Base-by-base conservation (phyloP, 768 basidiomycete genomes). In the Lentinula boryana region DNA sequence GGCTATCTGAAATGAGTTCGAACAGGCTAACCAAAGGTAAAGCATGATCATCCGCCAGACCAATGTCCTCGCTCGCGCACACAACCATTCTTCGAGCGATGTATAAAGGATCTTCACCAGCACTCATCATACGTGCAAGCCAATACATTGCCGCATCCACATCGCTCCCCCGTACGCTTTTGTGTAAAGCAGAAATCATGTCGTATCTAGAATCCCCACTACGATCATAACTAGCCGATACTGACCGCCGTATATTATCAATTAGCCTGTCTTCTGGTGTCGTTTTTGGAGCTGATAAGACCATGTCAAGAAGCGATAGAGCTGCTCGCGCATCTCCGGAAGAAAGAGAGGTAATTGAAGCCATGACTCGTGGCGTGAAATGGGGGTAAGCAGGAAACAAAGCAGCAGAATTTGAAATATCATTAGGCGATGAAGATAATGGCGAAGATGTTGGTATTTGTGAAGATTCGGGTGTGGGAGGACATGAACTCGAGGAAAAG, bases 11-110 rank as follows among this genome's bases (percentile, higher is more conserved):
- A 23, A 60, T 52, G 31, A 52, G 6, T 56, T 51, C 40, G 56
- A 31, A 27, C 23, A 9, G n/a, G 71, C 83, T 60, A 61, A 87
- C 90, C 63, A 93, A 72, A 8, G 89, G 88, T 9, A 95, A 76
- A 0, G 89, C 90, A n/a, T 85, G 80, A 43, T 78, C 79, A 71
- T 94, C 89, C 31, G 91, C 91, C 6, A 92, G 74, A 0, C 93
- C 92, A 43, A 95, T 82, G 68, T 95, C 93, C 70, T 95, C 93
- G 63, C 89, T 90, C 2, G 93, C 91, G 65, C 89, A 85, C 6
- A 92, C 88, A 4, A 89, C 77, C 77, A 91, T 82, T 58, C 90
- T 78, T 38, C 90, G 77, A 5, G 85, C 87, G 61, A 93, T 80
- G 65, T 83, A 94, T 51, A 91, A 65, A 3, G 92, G 89, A 71